Percentiles rank a stretch among this genome's conserved stretches.
Conservation (phyloP, 2,329 filamentous ascomycete genomes). For the Phyllosticta capitalensis region DNA sequence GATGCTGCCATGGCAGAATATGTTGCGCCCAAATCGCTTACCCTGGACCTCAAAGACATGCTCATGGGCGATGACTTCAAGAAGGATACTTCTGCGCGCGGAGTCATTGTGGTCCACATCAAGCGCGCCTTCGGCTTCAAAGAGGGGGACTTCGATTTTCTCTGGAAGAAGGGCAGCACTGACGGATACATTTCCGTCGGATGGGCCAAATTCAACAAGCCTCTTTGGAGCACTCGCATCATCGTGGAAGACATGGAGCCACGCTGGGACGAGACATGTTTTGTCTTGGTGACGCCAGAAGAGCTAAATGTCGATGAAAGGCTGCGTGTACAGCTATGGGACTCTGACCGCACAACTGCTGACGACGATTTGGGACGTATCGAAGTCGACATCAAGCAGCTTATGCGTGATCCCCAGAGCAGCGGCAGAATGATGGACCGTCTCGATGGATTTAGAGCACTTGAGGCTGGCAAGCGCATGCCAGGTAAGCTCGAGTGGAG, state of each 20-base stretch:
- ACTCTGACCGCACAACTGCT: slow-evolving; percentile 61
- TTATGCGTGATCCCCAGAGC: slow-evolving; percentile 52
- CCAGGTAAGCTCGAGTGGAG: slow-evolving; percentile 61
- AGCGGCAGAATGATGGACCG: slow-evolving; percentile 54
- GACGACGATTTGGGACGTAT: slow-evolving; percentile 68
- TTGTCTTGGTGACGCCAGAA: slow-evolving; percentile 58
- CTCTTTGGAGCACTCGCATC: slow-evolving; percentile 56
- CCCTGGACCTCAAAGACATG: slow-evolving; percentile 67
- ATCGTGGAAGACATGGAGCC: slow-evolving; percentile 57
- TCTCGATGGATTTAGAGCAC: slow-evolving; percentile 54
- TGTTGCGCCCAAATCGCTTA: slow-evolving; percentile 66
- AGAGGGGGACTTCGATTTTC: slow-evolving; percentile 56
- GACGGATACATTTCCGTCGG: slow-evolving; percentile 64
- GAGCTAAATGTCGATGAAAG: slow-evolving; percentile 64
- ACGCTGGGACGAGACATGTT: slow-evolving; percentile 60
- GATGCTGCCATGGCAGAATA: slow-evolving; percentile 67
- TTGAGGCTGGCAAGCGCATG: slow-evolving; percentile 58
- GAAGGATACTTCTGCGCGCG: slow-evolving; percentile 58
- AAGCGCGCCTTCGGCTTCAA: slow-evolving; percentile 62
- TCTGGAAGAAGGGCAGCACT: slow-evolving; percentile 50
- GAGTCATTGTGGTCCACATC: slow-evolving; percentile 57
- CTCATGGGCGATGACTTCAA: slow-evolving; percentile 70
- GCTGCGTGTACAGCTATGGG: slow-evolving; percentile 63
- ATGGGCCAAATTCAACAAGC: slow-evolving; percentile 70
- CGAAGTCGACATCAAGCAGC: slow-evolving; percentile 54